Base-by-base conservation (phyloP, 352 stramenopile species). In the Blastocystis sp. region DNA sequence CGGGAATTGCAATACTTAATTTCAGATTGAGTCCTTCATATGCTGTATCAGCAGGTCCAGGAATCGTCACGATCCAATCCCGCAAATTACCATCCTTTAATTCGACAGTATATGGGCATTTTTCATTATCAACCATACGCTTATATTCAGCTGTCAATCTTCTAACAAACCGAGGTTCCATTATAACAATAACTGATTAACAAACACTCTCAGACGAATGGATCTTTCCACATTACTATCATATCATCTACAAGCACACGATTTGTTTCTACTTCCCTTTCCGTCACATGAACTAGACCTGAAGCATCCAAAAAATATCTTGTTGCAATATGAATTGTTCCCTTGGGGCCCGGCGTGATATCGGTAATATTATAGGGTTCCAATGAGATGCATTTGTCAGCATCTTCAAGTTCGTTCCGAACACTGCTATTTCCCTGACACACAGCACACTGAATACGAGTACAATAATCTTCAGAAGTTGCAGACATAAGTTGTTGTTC, bases 1-100 rank as follows among this genome's bases (percentile, higher is more conserved):
- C 51, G 4, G 51, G 27, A 43, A 83, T 66, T 19, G 29, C 11
- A 24, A 83, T 39, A 29, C 27, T 14, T 29, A 80, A 32, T 3
- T 29, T n/a, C 21, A 83, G 65, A 6, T 12, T 21, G 19, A 83
- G 46, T 21, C 49, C 71, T 14, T 63, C 14, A 21, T 83, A 83
- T 16, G 71, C 14, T 6, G 71, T 66, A 29, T 67, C 71, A 21
- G 63, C 49, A 12, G 71, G 71, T 32, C 71, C 42, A 16, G 27
- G 19, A 56, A 83, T 65, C 1, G 16, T 39, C 0, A 83, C 29
- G 9, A 27, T 19, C 71, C 71, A 83, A 19, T 83, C 21, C 39
- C 66, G 46, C 14, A 83, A 7, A 43, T 83, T 24, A 9, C 46
- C 27, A 43, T 83, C 32, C 39, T 54, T 42, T 49, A 83, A 66